phyloP scores from a whole-genome alignment of 2,329 filamentous ascomycete genomes.

The Ophiobolus disseminans region DNA sequence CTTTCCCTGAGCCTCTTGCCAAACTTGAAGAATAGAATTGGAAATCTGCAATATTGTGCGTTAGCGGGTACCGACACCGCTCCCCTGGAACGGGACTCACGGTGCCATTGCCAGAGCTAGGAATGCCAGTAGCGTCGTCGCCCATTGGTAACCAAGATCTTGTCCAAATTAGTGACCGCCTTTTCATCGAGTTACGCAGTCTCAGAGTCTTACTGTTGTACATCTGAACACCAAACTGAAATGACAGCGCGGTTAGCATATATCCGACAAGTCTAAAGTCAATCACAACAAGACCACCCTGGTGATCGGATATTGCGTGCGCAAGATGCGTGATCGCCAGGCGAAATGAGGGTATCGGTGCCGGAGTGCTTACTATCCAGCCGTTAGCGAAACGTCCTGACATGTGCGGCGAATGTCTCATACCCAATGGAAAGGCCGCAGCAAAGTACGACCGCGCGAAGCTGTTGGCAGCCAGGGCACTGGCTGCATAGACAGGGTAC shows the following conservation, averaged over 20 bases:
- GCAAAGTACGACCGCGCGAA: constrained; percentile 59
- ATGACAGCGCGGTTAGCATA: constrained; percentile 1
- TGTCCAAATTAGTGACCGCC: constrained; percentile 54
- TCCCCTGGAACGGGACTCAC: constrained; percentile 42
- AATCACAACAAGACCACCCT: not conserved
- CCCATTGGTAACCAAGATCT: constrained; percentile 60
- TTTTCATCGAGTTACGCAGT: constrained; percentile 40
- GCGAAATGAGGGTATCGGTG: too few species aligned
- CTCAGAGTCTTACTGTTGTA: constrained; percentile 55
- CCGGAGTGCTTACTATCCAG: too few species aligned
- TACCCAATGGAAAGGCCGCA: constrained; percentile 52
- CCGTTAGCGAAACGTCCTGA: not conserved
- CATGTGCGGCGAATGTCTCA: not conserved
- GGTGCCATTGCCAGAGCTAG: constrained; percentile 59
- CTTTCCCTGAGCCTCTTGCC: constrained; percentile 57
- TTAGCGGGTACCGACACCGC: constrained; percentile 43
- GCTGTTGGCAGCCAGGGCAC: constrained; percentile 58
- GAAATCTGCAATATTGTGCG: constrained; percentile 45
- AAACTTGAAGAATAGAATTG: constrained; percentile 58
- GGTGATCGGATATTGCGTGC: not conserved
- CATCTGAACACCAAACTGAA: constrained; percentile 57
- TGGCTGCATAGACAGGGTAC: constrained; percentile 60
- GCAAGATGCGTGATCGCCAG: not conserved
- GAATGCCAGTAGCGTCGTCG: constrained; percentile 56
- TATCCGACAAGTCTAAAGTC: constrained; percentile 6